phyloP scores from a whole-genome alignment of 495 filamentous ascomycete genomes.

The Pyronema domesticum region DNA sequence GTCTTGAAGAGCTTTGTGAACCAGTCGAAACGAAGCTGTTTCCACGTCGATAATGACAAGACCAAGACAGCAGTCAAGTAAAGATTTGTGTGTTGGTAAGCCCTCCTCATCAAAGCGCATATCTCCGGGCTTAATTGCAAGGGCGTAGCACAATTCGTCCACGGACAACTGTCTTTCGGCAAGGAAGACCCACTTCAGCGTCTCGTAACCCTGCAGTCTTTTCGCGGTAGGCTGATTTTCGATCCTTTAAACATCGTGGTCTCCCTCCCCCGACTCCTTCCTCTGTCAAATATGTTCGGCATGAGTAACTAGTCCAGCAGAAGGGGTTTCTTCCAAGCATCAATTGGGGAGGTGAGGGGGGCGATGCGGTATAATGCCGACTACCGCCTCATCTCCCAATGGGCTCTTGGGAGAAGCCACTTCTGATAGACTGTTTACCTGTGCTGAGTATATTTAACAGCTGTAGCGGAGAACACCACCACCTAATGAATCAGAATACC shows the following conservation, averaged over 20 bases:
- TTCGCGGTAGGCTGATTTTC: neutral
- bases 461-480: no score
- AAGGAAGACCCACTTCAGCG: neutral
- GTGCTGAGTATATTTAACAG: no score
- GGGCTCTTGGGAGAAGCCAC: no score
- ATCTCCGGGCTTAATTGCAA: neutral
- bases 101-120: neutral
- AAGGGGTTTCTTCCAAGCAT: no score
- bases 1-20: neutral
- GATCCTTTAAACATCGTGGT: neutral
- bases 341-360: no score
- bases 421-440: no score
- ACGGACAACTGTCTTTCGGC: neutral
- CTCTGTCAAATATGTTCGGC: neutral
- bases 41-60: neutral
- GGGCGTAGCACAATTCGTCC: neutral
- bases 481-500: no score
- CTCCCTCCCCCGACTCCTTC: neutral
- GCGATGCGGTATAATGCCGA: no score
- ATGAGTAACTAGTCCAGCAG: no score
- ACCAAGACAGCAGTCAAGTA: neutral
- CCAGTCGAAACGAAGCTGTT: neutral
- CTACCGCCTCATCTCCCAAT: no score
- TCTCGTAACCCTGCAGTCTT: neutral
- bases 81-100: neutral